A percentile compares a stretch with the other conserved stretches of the same genome.
phyloP scores from a whole-genome alignment of 129 eudicot genomes.

The Pseudognaphalium luteoalbum region DNA sequence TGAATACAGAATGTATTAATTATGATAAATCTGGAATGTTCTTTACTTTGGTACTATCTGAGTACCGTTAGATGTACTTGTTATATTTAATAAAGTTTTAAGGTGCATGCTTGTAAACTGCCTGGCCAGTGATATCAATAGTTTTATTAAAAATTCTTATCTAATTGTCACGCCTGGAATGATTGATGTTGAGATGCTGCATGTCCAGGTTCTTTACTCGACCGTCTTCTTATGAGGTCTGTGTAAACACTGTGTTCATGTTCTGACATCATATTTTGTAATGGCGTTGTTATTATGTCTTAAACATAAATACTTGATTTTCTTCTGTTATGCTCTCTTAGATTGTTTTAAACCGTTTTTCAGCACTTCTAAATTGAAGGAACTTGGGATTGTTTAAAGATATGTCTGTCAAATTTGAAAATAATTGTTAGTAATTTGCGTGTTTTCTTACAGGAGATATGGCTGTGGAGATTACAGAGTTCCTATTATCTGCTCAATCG shows the following conservation, averaged over 20 bases:
- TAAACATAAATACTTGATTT: neutral
- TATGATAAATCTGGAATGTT: too few species aligned
- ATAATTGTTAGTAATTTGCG: neutral
- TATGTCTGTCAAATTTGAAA: neutral
- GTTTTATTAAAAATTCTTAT: too few species aligned
- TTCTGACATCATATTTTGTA: too few species aligned
- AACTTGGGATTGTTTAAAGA: conserved; percentile 9
- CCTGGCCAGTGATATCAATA: neutral
- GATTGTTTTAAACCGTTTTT: neutral
- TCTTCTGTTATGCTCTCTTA: conserved; percentile 6
- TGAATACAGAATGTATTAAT: neutral
- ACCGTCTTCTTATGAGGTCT: neutral
- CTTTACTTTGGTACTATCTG: neutral
- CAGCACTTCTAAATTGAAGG: conserved; percentile 16
- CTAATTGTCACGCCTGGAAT: neutral
- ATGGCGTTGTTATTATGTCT: neutral
- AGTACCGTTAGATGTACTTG: neutral
- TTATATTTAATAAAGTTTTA: too few species aligned
- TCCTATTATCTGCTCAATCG: conserved; percentile 79
- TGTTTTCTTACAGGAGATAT: conserved; percentile 29
- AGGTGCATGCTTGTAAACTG: neutral
- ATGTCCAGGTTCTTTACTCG: too few species aligned
- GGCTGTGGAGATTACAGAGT: conserved; percentile 81
- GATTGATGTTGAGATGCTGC: neutral
- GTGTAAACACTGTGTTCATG: neutral